These are phyloP conservation scores for Talaromyces sp. DNA, from an alignment of 2,329 filamentous ascomycete species.

Conservation along the genomic window DNA sequence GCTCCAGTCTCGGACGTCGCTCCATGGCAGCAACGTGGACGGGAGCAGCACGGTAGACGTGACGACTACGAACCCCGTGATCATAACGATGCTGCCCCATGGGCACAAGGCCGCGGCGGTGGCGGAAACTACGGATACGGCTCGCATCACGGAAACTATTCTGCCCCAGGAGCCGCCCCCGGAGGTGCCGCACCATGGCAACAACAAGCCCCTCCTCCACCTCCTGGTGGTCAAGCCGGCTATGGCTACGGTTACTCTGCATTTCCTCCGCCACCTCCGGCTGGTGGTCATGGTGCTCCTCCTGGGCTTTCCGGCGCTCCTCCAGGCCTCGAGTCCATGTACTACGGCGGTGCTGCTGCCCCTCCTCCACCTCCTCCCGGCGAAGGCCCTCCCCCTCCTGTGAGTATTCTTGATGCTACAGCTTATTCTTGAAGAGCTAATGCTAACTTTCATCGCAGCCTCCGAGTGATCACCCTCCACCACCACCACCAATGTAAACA, in stretches of 20 bases:
- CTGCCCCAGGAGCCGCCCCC: slow-evolving; percentile 44
- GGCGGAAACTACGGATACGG: slow-evolving; percentile 45
- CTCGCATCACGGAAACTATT: slow-evolving; percentile 35
- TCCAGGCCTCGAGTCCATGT: slow-evolving; percentile 43
- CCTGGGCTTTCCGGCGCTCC: slow-evolving; percentile 43
- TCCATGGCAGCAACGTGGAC: slow-evolving; percentile 65
- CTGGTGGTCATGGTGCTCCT: slow-evolving; percentile 50
- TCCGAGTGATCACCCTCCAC: slow-evolving; percentile 59
- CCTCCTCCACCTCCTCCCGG: slow-evolving; percentile 43
- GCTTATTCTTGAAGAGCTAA: background rate
- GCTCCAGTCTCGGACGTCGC: slow-evolving; percentile 63
- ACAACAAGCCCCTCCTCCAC: slow-evolving; percentile 44
- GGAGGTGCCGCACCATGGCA: slow-evolving; percentile 62
- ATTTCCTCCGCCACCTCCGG: slow-evolving; percentile 43
- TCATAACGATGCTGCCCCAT: slow-evolving; percentile 37
- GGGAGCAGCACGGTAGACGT: slow-evolving; percentile 52
- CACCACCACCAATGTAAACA: slow-evolving; percentile 50
- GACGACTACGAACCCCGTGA: slow-evolving; percentile 47
- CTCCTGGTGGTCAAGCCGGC: slow-evolving; percentile 43
- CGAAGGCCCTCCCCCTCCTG: slow-evolving; percentile 43
- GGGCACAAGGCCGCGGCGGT: slow-evolving; percentile 44
- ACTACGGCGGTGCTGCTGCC: slow-evolving; percentile 35
- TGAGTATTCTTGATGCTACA: slow-evolving; percentile 25
- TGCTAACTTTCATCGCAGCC: slow-evolving; percentile 33
- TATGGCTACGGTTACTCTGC: slow-evolving; percentile 58